These are phyloP conservation scores for Saccharomycopsis sp. DNA, from an alignment of 805 yeast genomes.

Conservation along the genomic window DNA sequence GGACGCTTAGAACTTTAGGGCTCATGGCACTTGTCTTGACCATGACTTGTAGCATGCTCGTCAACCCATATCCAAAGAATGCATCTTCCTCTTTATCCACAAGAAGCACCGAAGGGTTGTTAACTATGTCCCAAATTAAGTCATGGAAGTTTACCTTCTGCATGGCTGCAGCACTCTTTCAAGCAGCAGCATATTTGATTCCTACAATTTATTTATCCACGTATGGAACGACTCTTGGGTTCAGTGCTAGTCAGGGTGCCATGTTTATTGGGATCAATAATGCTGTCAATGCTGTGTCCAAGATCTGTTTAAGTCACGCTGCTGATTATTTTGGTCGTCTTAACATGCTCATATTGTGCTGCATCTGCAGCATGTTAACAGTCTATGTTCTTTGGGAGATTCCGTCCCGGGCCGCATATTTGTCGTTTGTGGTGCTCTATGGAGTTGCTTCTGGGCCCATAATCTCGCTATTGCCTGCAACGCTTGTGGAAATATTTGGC, in stretches of 20 bases:
- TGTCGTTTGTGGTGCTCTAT: slow-evolving; percentile 30
- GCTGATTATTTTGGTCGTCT: slow-evolving; percentile 38
- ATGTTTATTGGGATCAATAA: slow-evolving; percentile 32
- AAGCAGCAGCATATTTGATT: slow-evolving; percentile 33
- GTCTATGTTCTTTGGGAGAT: slow-evolving; percentile 35
- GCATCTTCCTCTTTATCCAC: neutral
- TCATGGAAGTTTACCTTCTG: slow-evolving; percentile 14
- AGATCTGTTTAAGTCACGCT: slow-evolving; percentile 31
- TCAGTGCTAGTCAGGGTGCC: slow-evolving; percentile 29
- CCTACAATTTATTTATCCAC: slow-evolving; percentile 32
- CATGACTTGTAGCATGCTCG: neutral
- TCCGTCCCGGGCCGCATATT: slow-evolving; percentile 25
- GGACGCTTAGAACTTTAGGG: slow-evolving; percentile 31
- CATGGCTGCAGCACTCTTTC: slow-evolving; percentile 27
- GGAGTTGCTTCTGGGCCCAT: slow-evolving; percentile 34
- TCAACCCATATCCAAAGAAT: neutral
- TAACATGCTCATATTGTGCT: slow-evolving; percentile 36
- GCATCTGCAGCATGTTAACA: slow-evolving; percentile 30
- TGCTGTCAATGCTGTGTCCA: slow-evolving; percentile 29
- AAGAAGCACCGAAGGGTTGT: neutral
- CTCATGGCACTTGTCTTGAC: slow-evolving; percentile 24
- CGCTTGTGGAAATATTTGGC: slow-evolving; percentile 32
- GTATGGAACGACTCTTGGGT: slow-evolving; percentile 30
- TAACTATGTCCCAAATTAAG: neutral
- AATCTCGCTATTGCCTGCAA: slow-evolving; percentile 30